Evolutionary conservation across 75 land plant species (phyloP), one percentile per base, ranked within the genome.

Genomic region (Cunninghamia lanceolata): DNA sequence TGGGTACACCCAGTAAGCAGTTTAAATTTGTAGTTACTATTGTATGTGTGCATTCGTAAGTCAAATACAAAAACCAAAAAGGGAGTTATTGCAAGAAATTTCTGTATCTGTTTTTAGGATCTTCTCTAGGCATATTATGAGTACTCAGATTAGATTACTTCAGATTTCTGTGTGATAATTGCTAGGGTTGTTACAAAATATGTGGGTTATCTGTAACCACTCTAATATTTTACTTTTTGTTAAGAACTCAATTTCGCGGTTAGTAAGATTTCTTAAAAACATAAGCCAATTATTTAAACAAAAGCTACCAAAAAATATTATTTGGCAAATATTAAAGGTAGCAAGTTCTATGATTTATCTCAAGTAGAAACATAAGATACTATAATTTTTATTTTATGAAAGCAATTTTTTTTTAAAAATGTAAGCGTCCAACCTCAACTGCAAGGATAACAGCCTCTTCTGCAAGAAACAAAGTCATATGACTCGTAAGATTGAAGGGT

Each of bases 401-500:
- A 53, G n/a, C 34, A 15, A 0, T 2, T 6, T 11, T 50, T 50
- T 11, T 11, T 50, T 50, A 34, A 30, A 83, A 53, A 0, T 0
- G 50, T 8, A 42, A 73, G 47, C 28, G 16, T 17, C 83, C 10
- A 36, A 96, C 99, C 90, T 94, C 85, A 75, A 89, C 86, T 13
- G 89, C 99, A 43, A 94, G 94, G 53, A 98, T 94, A 43, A 92
- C 95, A 83, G 99, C 94, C 73, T 87, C 97, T 52, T 94, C 93
- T 11, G 91, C 96, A 45, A 98, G 96, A 84, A 96, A 98, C 83
- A 96, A 87, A 34, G 99, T 98, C 94, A 98, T 93, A 82, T 93
- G 93, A 84, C 99, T 96, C 71, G 99, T 98, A 30, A 98, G 91
- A 86, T 96, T 96, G 85, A 98, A 96, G 1, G 99, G 99, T n/a